These are phyloP conservation scores for Bipolaris zeicola DNA, from an alignment of 2,329 filamentous ascomycete genomes.

Conservation along the genomic window DNA sequence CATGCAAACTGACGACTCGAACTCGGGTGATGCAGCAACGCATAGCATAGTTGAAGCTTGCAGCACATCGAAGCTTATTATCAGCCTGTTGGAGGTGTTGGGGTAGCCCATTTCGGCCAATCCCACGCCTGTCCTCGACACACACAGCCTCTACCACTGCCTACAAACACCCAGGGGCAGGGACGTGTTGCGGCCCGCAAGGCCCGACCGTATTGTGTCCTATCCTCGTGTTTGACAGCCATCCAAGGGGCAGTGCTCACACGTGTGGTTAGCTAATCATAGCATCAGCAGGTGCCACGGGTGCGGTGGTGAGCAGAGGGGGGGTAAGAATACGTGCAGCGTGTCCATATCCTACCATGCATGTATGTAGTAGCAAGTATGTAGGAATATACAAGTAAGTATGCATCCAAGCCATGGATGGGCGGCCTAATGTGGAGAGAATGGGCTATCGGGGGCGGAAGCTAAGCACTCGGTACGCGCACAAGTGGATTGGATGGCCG, in stretches of 20 bases:
- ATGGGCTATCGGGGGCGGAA: conserved; percentile 1
- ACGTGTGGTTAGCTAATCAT: too few relatives aligned
- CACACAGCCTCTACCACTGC: too few relatives aligned
- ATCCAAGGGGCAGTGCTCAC: too few relatives aligned
- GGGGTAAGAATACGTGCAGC: too few relatives aligned
- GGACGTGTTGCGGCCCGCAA: background rate
- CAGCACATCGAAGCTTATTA: background rate
- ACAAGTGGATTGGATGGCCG: background rate
- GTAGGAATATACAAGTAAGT: background rate
- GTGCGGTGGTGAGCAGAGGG: too few relatives aligned
- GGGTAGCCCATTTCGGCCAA: background rate
- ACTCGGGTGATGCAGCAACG: too few relatives aligned
- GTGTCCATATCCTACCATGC: too few relatives aligned
- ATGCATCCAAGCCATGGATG: background rate
- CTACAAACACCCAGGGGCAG: background rate
- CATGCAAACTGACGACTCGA: too few relatives aligned
- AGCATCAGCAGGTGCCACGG: too few relatives aligned
- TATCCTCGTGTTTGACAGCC: too few relatives aligned
- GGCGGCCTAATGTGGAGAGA: conserved; percentile 1
- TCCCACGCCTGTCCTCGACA: background rate
- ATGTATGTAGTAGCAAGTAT: too few relatives aligned
- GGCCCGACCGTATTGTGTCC: background rate
- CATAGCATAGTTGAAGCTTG: background rate
- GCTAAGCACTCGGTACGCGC: conserved; percentile 6
- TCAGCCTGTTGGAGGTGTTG: background rate